Conservation (phyloP, 2,329 filamentous ascomycete genomes). For the Xylariaceae sp. region DNA sequence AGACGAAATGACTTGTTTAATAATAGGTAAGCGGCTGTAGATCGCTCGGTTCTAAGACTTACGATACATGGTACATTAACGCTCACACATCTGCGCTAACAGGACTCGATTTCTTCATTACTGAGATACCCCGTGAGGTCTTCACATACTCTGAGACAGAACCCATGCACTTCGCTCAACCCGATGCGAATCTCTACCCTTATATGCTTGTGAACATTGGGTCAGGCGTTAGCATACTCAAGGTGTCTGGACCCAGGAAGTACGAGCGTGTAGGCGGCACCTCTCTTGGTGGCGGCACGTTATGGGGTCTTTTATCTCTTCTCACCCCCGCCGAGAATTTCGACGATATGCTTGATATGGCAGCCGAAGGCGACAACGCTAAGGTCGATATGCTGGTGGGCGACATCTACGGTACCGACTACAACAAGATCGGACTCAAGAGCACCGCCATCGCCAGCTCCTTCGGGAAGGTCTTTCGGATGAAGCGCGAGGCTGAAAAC, state of each 20-base stretch:
- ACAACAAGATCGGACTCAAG: slow-evolving; percentile 94
- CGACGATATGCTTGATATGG: slow-evolving; percentile 94
- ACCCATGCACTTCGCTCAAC: slow-evolving; percentile 86
- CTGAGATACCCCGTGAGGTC: slow-evolving; percentile 94
- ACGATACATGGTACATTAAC: slow-evolving; percentile 3
- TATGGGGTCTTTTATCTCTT: slow-evolving; percentile 92
- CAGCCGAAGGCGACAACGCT: slow-evolving; percentile 88
- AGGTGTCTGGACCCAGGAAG: slow-evolving; percentile 86
- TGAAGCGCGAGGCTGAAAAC: slow-evolving; percentile 83
- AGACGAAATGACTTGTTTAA: slow-evolving; percentile 98
- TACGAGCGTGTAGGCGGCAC: slow-evolving; percentile 94
- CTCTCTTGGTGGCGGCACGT: slow-evolving; percentile 92
- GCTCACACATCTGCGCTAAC: slow-evolving; percentile 25
- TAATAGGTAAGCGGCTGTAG: slow-evolving; percentile 86
- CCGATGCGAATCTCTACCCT: slow-evolving; percentile 84
- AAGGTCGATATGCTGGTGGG: slow-evolving; percentile 96
- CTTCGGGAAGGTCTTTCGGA: slow-evolving; percentile 95
- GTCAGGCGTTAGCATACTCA: slow-evolving; percentile 95
- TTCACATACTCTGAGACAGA: slow-evolving; percentile 94
- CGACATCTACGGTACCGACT: slow-evolving; percentile 96
- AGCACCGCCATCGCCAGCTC: slow-evolving; percentile 94
- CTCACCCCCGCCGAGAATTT: slow-evolving; percentile 95
- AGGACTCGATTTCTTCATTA: slow-evolving; percentile 99
- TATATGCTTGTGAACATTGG: slow-evolving; percentile 98
- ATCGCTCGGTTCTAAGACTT: too few species aligned